These are phyloP conservation scores for Oenanthe sinensis DNA, from an alignment of 129 eudicot genomes.

Conservation along the genomic window DNA sequence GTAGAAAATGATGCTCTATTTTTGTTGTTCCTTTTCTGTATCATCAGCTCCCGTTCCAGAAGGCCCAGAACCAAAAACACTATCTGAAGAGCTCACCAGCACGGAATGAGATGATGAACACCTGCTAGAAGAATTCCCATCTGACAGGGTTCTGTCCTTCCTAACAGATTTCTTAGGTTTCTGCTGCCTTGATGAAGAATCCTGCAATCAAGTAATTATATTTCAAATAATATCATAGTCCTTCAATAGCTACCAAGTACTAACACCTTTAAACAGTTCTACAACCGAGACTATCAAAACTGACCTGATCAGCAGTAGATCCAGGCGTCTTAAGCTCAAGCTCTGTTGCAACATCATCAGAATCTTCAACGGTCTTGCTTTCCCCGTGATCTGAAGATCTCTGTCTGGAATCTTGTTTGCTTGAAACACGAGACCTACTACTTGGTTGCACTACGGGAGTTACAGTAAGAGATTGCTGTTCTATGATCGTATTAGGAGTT, in stretches of 20 bases:
- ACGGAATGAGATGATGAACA: constrained; percentile 73
- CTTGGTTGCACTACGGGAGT: constrained; percentile 47
- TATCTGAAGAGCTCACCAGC: constrained; percentile 71
- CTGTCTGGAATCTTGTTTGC: constrained; percentile 49
- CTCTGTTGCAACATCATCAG: constrained; percentile 72
- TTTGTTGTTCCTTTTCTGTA: constrained; percentile 10
- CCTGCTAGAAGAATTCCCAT: constrained; percentile 69
- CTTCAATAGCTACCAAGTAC: neutral
- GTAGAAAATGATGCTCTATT: constrained; percentile 6
- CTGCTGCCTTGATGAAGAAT: constrained; percentile 37
- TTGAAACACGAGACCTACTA: constrained; percentile 43
- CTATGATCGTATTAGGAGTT: constrained; percentile 40
- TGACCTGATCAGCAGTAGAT: constrained; percentile 72
- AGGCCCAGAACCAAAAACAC: constrained; percentile 69
- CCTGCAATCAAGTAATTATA: constrained; percentile 36
- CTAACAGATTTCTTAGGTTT: constrained; percentile 39
- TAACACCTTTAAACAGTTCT: neutral
- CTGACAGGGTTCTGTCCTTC: constrained; percentile 48
- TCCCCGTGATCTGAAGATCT: constrained; percentile 46
- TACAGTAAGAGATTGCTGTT: constrained; percentile 51
- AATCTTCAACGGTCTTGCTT: constrained; percentile 49
- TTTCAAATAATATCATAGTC: neutral
- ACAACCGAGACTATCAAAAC: neutral
- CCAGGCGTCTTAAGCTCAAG: constrained; percentile 89
- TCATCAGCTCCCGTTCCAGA: constrained; percentile 22